A percentile compares a stretch with the other conserved stretches of the same genome.
Evolutionary conservation across 73 alveolate species (phyloP).

Genomic region (Effrenium voratum): DNA sequence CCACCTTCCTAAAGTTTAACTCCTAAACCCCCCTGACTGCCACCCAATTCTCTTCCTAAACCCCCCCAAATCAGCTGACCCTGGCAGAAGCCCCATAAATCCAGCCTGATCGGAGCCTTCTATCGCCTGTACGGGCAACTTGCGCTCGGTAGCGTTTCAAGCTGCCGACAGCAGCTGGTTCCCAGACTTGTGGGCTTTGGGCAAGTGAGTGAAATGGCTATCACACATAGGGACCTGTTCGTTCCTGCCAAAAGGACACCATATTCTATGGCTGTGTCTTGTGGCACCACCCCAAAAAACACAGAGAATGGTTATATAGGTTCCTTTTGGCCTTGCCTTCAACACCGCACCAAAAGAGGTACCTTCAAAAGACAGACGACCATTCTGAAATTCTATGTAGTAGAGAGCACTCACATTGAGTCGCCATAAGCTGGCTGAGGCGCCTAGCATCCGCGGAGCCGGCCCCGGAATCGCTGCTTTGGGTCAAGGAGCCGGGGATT

Average conservation of each 20-base stretch:
- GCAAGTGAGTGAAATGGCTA: too few relatives aligned
- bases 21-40: background rate
- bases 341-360: background rate
- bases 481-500: slow-evolving; percentile 22
- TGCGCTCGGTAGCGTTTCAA: too few relatives aligned
- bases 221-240: too few relatives aligned
- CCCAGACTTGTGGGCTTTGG: too few relatives aligned
- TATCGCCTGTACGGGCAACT: too few relatives aligned
- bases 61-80: too few relatives aligned
- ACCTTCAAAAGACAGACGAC: background rate
- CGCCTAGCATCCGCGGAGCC: slow-evolving; percentile 14
- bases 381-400: too few relatives aligned
- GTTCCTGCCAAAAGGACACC: background rate
- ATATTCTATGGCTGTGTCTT: background rate
- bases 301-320: background rate
- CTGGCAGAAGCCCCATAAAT: too few relatives aligned
- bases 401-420: background rate
- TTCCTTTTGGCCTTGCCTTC: background rate
- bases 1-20: background rate
- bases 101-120: too few relatives aligned
- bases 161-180: too few relatives aligned
- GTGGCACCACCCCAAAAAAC: background rate
- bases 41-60: too few relatives aligned
- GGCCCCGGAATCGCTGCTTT: slow-evolving; percentile 18
- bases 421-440: background rate